Evolutionary conservation across 1,139 yeast genomes (phyloP).

Genomic region (Diutina siamensis): DNA sequence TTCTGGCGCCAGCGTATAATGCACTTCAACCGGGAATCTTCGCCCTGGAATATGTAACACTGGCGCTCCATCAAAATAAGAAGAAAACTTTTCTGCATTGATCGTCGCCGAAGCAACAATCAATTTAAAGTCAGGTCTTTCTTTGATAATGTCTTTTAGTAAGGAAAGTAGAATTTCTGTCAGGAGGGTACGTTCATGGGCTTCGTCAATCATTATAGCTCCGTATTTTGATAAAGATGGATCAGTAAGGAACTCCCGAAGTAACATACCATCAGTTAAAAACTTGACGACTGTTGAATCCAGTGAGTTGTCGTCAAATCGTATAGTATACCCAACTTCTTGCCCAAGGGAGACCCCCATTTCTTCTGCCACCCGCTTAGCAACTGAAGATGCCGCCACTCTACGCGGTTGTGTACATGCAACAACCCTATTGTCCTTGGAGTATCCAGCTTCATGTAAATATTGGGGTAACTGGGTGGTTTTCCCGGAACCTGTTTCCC

Average conservation of each 20-base stretch:
- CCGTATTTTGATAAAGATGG: conserved; percentile 59
- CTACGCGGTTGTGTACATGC: conserved; percentile 91
- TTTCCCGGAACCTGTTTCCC: conserved; percentile 97
- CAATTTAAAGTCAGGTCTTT: conserved; percentile 58
- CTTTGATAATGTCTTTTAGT: conserved; percentile 55
- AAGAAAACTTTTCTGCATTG: conserved; percentile 76
- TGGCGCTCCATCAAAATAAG: conserved; percentile 73
- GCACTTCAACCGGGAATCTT: conserved; percentile 77
- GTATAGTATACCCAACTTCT: conserved; percentile 76
- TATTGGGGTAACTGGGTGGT: conserved; percentile 93
- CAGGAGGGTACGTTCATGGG: conserved; percentile 89
- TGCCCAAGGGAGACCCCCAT: conserved; percentile 60
- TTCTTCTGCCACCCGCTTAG: conserved; percentile 84
- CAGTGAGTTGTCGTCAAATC: conserved; percentile 72
- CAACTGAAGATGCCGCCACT: conserved; percentile 93
- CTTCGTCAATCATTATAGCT: conserved; percentile 90
- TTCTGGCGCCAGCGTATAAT: conserved; percentile 79
- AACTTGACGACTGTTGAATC: conserved; percentile 64
- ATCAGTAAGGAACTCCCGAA: conserved; percentile 74
- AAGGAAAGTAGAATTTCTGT: conserved; percentile 84
- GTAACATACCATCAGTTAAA: conserved; percentile 89
- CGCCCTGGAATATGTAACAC: conserved; percentile 85
- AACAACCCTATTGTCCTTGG: conserved; percentile 18
- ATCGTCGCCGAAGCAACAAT: conserved; percentile 91
- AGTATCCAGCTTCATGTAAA: conserved; percentile 70